Base-by-base conservation (phyloP, 2,329 filamentous ascomycete species). In the Hymenoscyphus scutula region DNA sequence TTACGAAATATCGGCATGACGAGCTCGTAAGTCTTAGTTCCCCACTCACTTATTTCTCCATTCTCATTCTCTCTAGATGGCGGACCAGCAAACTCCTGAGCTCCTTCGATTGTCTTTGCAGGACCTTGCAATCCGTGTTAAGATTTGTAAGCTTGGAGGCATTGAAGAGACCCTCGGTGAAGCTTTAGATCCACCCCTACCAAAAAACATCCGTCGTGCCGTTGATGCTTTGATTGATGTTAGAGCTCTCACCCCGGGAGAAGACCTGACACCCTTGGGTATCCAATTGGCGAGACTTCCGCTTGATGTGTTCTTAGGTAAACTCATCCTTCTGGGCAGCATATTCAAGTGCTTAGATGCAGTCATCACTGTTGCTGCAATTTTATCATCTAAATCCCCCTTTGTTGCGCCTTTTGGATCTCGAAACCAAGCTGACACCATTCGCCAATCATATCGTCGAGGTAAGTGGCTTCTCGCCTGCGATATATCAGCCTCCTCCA, bases 221-320 rank as follows among this genome's bases (percentile, higher is more conserved):
- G 89, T 99, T 60, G 94, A 98, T 74, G 92, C 94, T 2, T 84
- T 99, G 5, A 86, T 98, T 53, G 95, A 99, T 73, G 95, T 97
- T 17, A 90, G 92, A 64, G 95, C 95, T 3, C 79, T 99, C 58
- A 97, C 93, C 0, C 75, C 84, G 11, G 78, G 81, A 2, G 95
- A 99, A 76, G 90, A 94, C 58, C 79, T 99, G 51, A 99, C 95
- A 0, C 86, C 92, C 1, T 81, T 99, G 17, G 95, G 95, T 4
- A 81, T 87, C 53, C 93, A 97, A 73, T 82, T 99, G 32, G 93
- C 95, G 1, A 90, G 92, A 65, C 77, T 99, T 7, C 95, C 95
- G 1, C 79, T 99, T 1, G 95, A 99, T 73, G 94, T 97, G 11
- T 96, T 97, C 75, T 82, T 99, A 1, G 94, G 94, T 19, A 99